These are phyloP conservation scores for Phaffia rhodozyma DNA, from an alignment of 1,284 basidiomycete genomes.

Conservation along the genomic window DNA sequence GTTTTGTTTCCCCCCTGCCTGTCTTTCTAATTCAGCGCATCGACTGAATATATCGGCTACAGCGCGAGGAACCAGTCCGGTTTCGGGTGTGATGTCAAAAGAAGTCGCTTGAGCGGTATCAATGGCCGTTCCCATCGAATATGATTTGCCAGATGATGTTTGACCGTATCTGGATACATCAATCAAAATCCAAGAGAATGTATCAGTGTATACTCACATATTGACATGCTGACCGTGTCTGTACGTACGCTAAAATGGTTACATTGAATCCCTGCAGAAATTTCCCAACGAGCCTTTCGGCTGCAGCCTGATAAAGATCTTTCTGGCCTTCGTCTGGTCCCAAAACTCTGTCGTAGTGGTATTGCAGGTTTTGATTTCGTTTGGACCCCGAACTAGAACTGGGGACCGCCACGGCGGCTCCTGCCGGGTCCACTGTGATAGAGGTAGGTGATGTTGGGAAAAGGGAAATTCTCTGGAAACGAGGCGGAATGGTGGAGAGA, in stretches of 20 bases:
- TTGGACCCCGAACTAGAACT: conserved; percentile 45
- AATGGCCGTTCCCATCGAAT: conserved; percentile 76
- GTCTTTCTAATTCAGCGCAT: conserved; percentile 61
- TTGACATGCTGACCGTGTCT: background rate
- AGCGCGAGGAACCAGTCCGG: conserved; percentile 86
- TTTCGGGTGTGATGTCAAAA: conserved; percentile 27
- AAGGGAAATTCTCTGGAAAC: conserved; percentile 83
- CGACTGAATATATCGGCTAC: conserved; percentile 79
- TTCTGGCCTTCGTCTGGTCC: conserved; percentile 69
- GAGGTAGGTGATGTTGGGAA: conserved; percentile 45
- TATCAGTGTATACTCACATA: background rate
- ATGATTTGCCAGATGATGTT: conserved; percentile 92
- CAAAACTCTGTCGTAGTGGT: conserved; percentile 90
- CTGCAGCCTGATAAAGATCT: conserved; percentile 69
- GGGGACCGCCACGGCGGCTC: conserved; percentile 35
- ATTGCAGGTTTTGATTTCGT: conserved; percentile 63
- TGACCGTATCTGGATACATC: conserved; percentile 54
- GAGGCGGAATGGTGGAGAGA: conserved; percentile 69
- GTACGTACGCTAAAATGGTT: conserved; percentile 72
- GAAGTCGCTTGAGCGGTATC: conserved; percentile 68
- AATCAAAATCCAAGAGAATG: background rate
- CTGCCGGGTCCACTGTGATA: conserved; percentile 56
- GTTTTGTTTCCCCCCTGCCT: conserved; percentile 50
- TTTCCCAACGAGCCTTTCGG: conserved; percentile 71
- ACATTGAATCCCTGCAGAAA: conserved; percentile 96